Conservation (phyloP, 1,139 yeast genomes). For the Geotrichum restrictum region DNA sequence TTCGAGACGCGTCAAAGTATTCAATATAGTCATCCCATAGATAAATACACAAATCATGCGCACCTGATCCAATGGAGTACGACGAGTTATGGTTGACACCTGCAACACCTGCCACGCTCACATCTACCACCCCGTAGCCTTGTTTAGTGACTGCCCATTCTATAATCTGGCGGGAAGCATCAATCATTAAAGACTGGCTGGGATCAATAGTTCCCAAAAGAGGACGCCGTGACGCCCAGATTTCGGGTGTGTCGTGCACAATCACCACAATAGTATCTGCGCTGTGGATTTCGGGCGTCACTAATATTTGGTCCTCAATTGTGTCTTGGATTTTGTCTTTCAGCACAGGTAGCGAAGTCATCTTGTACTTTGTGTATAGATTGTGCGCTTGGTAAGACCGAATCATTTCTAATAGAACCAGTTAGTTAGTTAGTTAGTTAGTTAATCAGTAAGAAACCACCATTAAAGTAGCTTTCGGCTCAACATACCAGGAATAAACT, state of each 20-base stretch:
- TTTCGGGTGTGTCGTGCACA: slow-evolving; percentile 88
- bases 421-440: no score
- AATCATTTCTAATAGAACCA: slow-evolving; percentile 50
- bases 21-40: slow-evolving; percentile 89
- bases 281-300: slow-evolving; percentile 68
- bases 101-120: slow-evolving; percentile 59
- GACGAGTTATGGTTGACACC: slow-evolving; percentile 25
- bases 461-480: neutral
- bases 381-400: slow-evolving; percentile 64
- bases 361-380: slow-evolving; percentile 52
- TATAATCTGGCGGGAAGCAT: slow-evolving; percentile 52
- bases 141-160: slow-evolving; percentile 52
- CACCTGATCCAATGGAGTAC: slow-evolving; percentile 25
- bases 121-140: slow-evolving; percentile 75
- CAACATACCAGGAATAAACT: slow-evolving; percentile 16
- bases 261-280: slow-evolving; percentile 61
- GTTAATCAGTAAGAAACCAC: no score
- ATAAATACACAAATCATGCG: slow-evolving; percentile 74
- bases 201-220: slow-evolving; percentile 73
- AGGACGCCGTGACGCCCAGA: slow-evolving; percentile 87
- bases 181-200: slow-evolving; percentile 64
- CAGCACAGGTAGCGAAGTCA: slow-evolving; percentile 68
- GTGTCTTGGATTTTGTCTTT: slow-evolving; percentile 39
- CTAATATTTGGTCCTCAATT: slow-evolving; percentile 66
- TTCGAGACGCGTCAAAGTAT: slow-evolving; percentile 60